Evolutionary conservation across 1,284 basidiomycete species (phyloP).

Genomic region (Fomitiporia mediterranea): DNA sequence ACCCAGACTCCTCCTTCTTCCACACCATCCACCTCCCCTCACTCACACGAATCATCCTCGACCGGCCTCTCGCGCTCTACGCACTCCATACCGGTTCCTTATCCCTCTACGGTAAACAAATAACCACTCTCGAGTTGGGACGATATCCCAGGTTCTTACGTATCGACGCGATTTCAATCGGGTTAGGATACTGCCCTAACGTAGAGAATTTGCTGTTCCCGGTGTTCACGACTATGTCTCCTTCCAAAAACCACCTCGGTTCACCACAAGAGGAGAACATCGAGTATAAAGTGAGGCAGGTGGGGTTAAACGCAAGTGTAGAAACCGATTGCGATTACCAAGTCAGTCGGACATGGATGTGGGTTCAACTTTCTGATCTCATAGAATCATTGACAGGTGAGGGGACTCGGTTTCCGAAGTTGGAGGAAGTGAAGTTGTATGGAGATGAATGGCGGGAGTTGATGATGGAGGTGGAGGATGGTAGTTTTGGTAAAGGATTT

Average conservation of each 20-base stretch:
- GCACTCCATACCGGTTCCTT: neutral
- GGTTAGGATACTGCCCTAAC: neutral
- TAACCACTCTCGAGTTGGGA: slow-evolving; percentile 4
- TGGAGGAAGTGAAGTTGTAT: slow-evolving; percentile 3
- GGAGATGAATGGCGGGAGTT: slow-evolving; percentile 2
- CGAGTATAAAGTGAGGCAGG: neutral
- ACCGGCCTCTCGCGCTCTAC: neutral
- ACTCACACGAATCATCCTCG: slow-evolving; percentile 4
- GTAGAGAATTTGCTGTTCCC: neutral
- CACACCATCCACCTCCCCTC: slow-evolving; percentile 5
- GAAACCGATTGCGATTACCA: neutral
- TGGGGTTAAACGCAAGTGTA: slow-evolving; percentile 1
- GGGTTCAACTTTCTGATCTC: neutral
- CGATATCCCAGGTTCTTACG: neutral
- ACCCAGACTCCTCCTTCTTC: neutral
- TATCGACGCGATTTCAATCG: neutral
- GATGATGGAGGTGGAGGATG: too few species aligned
- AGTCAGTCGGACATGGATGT: neutral
- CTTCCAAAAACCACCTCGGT: neutral
- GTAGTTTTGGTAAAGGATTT: too few species aligned
- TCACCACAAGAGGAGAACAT: neutral
- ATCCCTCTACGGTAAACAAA: neutral
- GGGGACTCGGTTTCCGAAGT: neutral
- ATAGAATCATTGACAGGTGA: neutral
- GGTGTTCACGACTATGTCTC: slow-evolving; percentile 4